Base-by-base conservation (phyloP, 2,329 filamentous ascomycete genomes). In the Alternaria ethzedia region DNA sequence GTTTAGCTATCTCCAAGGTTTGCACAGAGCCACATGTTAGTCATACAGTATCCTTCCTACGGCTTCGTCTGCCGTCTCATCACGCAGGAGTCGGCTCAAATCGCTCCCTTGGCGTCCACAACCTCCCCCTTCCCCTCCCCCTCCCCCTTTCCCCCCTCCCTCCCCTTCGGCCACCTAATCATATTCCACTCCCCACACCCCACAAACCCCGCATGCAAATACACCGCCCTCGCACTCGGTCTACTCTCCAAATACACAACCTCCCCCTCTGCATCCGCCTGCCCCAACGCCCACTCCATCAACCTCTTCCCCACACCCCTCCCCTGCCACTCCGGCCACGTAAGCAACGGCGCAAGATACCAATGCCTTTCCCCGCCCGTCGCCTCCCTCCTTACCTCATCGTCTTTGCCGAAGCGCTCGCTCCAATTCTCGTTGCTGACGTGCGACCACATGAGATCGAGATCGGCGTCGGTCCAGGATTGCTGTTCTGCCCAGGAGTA, bases 131-230 rank as follows among this genome's bases (percentile, higher is more conserved):
- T 12, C 28, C 13, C 12, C 28, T 43, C 21, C 8, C 20, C 41
- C n/a, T 20, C 36, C 32, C 13, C 43, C 12, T 54, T 36, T 5
- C 26, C 36, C 51, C 56, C 44, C 11, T 57, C 60, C 7, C 49
- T 59, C 3, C 26, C 49, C 32, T 66, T 63, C 46, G 56, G 41
- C 6, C 61, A 60, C 43, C 28, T 66, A 4, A 76, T 2, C 21
- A 76, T 61, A 15, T 68, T 74, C 17, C 30, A 21, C 11, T 63
- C 57, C 2, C 67, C 73, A 15, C 57, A 43, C 13, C 65, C 65
- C 49, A 71, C 71, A 68, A 78, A 79, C 8, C 77, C 76, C 8
- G 57, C 44, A 57, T 74, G 70, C 69, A 74, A 63, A 60, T 78
- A 79, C n/a, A 78, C 70, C 2, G 61, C 64, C 47, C 69, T 68